Base-by-base conservation (phyloP, 345 rosid species). In the Camelina hispida region DNA sequence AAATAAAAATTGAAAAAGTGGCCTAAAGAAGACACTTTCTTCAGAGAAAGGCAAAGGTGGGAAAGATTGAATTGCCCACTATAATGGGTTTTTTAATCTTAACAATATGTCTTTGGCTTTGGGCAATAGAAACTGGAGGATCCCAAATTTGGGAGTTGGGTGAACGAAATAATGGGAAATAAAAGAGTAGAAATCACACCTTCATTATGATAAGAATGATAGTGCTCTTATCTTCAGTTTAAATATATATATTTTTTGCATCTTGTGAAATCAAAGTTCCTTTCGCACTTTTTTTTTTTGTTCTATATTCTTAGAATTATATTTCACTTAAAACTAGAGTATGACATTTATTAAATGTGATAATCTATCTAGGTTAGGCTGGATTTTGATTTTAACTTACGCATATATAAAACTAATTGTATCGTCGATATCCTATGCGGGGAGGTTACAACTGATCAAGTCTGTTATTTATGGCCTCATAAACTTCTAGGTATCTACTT, bases 41-140 rank as follows among this genome's bases (percentile, higher is more conserved):
- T 87, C 84, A 62, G 61, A 59, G 78, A 84, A 87, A 87, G 83
- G 97, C 76, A 91, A 88, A 81, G 78, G 62, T 70, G 18, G 67
- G 74, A 42, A 34, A 73, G 72, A 79, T 54, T 72, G 59, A 78
- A 78, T 72, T 66, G 25, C 68, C 84, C 81, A 73, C 74, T 53
- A 46, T 13, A 43, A 50, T 73, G 55, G 72, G 73, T 60, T 77
- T 44, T 44, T 64, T 35, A 66, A 64, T 57, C 43, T 77, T 64
- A 64, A 35, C 62, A 62, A 57, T 22, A 65, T 71, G 44, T 55
- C 72, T 73, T 67, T 44, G 40, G 69, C 57, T 62, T 58, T 58
- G 17, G 62, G 66, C 52, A 54, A 63, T 68, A 74, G 46, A 73
- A 74, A 83, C 75, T 40, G 75, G 79, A 42, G 51, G 79, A 82